phyloP scores from a whole-genome alignment of 495 filamentous ascomycete genomes.

The Chaetomium fimeti region DNA sequence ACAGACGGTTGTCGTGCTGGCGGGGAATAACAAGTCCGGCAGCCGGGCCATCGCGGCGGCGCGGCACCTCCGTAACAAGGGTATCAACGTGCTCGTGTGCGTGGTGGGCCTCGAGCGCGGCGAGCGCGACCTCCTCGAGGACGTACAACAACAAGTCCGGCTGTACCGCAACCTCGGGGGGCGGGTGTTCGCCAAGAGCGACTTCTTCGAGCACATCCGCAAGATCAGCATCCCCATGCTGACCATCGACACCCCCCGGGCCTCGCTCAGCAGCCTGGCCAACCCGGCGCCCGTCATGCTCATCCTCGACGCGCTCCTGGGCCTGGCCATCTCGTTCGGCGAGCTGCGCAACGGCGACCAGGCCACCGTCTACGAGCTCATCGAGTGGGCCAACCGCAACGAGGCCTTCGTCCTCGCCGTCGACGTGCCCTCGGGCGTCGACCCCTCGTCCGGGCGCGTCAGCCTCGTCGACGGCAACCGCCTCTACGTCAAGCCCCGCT shows the following conservation, averaged over 20 bases:
- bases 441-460: conserved; percentile 68
- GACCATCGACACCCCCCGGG: conserved; percentile 40
- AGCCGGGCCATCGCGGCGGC: conserved; percentile 80
- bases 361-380: conserved; percentile 75
- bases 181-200: conserved; percentile 56
- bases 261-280: conserved; percentile 33
- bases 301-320: conserved; percentile 85
- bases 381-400: conserved; percentile 82
- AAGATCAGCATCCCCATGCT: conserved; percentile 41
- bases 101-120: conserved; percentile 78
- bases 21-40: conserved; percentile 84
- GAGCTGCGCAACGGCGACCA: conserved; percentile 79
- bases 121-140: conserved; percentile 61
- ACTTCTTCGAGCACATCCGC: conserved; percentile 52
- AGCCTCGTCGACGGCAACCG: conserved; percentile 61
- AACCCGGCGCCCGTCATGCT: conserved; percentile 61
- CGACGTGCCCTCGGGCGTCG: conserved; percentile 83
- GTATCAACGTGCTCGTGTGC: conserved; percentile 73
- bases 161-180: conserved; percentile 77
- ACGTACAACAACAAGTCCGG: conserved; percentile 69
- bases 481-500: conserved; percentile 70
- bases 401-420: conserved; percentile 76
- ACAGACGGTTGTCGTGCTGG: conserved; percentile 73
- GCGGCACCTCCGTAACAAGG: conserved; percentile 79
- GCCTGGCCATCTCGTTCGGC: conserved; percentile 78